phyloP scores from a whole-genome alignment of 2,329 filamentous ascomycete genomes.

The Neocucurbitaria cava region DNA sequence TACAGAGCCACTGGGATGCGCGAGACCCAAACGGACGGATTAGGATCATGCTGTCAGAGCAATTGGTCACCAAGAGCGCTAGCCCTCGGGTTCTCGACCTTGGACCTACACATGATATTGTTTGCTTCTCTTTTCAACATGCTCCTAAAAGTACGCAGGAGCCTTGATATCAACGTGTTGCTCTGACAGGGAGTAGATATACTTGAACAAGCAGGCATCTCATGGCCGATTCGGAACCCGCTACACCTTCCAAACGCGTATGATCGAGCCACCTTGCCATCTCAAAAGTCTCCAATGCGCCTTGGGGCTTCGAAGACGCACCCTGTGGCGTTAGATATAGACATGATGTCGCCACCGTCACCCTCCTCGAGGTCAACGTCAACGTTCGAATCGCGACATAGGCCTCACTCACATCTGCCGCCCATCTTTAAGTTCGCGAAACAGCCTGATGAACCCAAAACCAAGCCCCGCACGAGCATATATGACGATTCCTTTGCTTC shows the following conservation, averaged over 20 bases:
- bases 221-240: conserved; percentile 70
- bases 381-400: conserved; percentile 21
- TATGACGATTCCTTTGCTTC: conserved; percentile 24
- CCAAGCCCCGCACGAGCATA: conserved; percentile 1
- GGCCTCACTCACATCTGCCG: conserved; percentile 23
- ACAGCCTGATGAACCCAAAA: conserved; percentile 8
- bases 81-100: conserved; percentile 49
- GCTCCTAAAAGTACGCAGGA: conserved; percentile 71
- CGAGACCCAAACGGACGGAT: conserved; percentile 76
- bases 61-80: conserved; percentile 62
- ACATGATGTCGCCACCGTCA: conserved; percentile 16
- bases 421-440: conserved; percentile 22
- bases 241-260: conserved; percentile 29
- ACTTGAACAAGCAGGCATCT: conserved; percentile 75
- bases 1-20: conserved; percentile 74
- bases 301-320: conserved; percentile 6
- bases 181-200: conserved; percentile 61
- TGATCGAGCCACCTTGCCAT: conserved; percentile 2
- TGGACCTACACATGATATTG: conserved; percentile 73
- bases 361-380: conserved; percentile 11
- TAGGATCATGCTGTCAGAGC: conserved; percentile 73
- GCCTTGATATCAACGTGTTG: background rate
- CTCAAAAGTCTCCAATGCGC: background rate
- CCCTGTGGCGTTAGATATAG: conserved; percentile 4
- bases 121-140: conserved; percentile 85